These are phyloP conservation scores for Puccinia polysora DNA, from an alignment of 1,284 basidiomycete genomes.

Conservation along the genomic window DNA sequence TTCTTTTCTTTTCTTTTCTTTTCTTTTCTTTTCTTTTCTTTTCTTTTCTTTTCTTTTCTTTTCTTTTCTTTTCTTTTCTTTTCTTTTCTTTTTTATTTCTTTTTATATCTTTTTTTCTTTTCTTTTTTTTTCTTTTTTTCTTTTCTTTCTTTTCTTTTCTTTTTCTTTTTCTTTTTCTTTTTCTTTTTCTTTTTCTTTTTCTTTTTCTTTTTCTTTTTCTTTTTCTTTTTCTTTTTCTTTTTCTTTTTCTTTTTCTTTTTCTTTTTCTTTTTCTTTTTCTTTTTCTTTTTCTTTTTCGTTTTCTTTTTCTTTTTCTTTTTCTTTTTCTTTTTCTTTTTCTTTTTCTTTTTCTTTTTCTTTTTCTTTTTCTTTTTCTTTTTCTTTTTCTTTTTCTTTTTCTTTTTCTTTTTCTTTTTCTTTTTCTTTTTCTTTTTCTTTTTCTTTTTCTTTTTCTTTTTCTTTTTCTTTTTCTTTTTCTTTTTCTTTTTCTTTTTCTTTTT, in stretches of 20 bases:
- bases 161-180: neutral
- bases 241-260: neutral
- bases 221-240: neutral
- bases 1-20: neutral
- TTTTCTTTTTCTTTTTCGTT: too few relatives aligned
- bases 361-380: too few relatives aligned
- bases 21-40: neutral
- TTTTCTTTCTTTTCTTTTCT: neutral
- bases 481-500: too few relatives aligned
- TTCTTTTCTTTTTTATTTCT: neutral
- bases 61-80: neutral
- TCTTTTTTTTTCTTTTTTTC: neutral
- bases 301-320: too few relatives aligned
- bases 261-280: neutral
- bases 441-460: too few relatives aligned
- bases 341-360: too few relatives aligned
- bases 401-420: too few relatives aligned
- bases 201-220: neutral
- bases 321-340: too few relatives aligned
- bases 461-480: too few relatives aligned
- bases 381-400: too few relatives aligned
- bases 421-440: too few relatives aligned
- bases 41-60: neutral
- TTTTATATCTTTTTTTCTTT: too few relatives aligned
- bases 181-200: neutral